phyloP scores from a whole-genome alignment of 2,329 filamentous ascomycete genomes.

The Apiospora malaysiana region DNA sequence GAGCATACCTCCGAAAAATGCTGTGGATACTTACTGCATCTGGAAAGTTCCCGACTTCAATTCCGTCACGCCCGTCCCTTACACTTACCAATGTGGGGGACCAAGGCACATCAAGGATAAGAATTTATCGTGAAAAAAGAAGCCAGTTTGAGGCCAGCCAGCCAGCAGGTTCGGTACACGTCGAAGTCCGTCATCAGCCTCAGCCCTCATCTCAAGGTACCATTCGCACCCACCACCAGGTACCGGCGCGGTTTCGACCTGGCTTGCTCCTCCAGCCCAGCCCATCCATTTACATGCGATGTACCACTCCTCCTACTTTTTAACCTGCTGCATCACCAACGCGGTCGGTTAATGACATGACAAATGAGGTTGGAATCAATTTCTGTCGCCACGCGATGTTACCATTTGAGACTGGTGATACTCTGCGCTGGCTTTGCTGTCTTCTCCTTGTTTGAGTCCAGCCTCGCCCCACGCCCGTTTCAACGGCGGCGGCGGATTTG shows the following conservation, averaged over 20 bases:
- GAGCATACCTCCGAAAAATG: not conserved
- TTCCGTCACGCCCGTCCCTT: constrained; percentile 2
- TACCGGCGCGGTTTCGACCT: constrained; percentile 5
- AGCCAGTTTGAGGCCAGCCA: not conserved
- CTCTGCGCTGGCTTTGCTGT: constrained; percentile 14
- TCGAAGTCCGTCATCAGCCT: constrained; percentile 14
- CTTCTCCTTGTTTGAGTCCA: constrained; percentile 14
- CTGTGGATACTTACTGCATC: not conserved
- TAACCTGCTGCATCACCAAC: not conserved
- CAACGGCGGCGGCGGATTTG: constrained; percentile 15
- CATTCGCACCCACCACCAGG: constrained; percentile 15
- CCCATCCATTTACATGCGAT: not conserved
- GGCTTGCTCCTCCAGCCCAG: not conserved
- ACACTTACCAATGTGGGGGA: not conserved
- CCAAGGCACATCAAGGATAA: not conserved
- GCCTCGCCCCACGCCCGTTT: constrained; percentile 17
- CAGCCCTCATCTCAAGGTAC: constrained; percentile 5
- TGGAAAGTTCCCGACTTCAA: constrained; percentile 2
- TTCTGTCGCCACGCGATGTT: constrained; percentile 6
- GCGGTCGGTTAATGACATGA: constrained; percentile 6
- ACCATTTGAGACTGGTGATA: constrained; percentile 15
- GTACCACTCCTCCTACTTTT: not conserved
- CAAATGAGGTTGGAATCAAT: constrained; percentile 11
- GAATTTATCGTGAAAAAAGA: not conserved
- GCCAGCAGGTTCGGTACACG: constrained; percentile 12